phyloP scores from a whole-genome alignment of 2,329 filamentous ascomycete species.

The Neonectria sp. region DNA sequence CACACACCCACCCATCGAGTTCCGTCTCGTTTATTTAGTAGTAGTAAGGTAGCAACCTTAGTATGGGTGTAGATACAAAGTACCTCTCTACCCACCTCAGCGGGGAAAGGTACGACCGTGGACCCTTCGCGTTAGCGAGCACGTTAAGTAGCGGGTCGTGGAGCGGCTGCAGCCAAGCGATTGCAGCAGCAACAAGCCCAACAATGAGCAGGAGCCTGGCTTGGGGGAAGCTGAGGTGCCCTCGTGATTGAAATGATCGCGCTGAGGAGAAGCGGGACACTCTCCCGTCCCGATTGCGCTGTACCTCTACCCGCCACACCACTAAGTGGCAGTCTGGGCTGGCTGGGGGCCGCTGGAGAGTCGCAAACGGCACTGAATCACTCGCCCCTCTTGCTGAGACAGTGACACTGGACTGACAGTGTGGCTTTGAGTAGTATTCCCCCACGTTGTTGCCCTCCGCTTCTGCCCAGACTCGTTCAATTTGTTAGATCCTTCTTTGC shows the following conservation, averaged over 20 bases:
- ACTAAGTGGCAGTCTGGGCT: neutral
- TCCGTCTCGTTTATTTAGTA: too few relatives aligned
- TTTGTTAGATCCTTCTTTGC: neutral
- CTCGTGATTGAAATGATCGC: conserved; percentile 42
- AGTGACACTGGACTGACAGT: neutral
- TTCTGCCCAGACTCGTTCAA: neutral
- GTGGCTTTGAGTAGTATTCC: neutral
- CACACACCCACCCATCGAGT: neutral
- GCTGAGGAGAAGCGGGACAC: neutral
- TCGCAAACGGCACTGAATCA: conserved; percentile 7
- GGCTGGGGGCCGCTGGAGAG: neutral
- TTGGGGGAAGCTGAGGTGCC: neutral
- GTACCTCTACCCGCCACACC: neutral
- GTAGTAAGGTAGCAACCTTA: too few relatives aligned
- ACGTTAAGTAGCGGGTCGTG: conserved; percentile 5
- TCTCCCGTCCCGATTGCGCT: neutral
- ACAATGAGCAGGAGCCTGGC: neutral
- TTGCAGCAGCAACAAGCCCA: conserved; percentile 8
- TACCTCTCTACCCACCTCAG: neutral
- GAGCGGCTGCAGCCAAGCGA: conserved; percentile 1
- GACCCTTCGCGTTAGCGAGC: conserved; percentile 6
- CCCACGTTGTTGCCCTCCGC: neutral
- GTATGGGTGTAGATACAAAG: neutral
- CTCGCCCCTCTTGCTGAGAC: conserved; percentile 18
- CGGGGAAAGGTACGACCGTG: neutral